Evolutionary conservation across 176 grass and related monocot species (phyloP), one percentile per base, ranked within the genome.

Genomic region (Phoenix roebelenii): DNA sequence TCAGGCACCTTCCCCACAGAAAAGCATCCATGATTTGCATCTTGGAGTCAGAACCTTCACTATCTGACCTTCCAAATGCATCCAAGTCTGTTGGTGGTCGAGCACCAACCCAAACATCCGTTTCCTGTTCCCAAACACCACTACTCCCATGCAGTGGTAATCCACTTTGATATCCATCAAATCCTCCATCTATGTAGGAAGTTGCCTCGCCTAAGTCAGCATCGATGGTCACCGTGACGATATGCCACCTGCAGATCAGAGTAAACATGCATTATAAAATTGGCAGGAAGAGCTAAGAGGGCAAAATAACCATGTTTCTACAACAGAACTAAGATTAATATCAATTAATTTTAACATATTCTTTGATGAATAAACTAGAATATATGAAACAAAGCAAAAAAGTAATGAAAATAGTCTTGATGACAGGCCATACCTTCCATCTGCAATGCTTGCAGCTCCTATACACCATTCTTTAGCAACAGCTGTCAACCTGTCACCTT

Each of bases 1-100:
- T 92, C 60, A 98, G 70, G 61, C 84, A 92, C 68, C 84, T 84
- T 68, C 84, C 93, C 93, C 93, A 98, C 60, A 98, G 54, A 71
- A 88, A 89, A 72, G 87, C 93, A 85, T 98, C 93, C 93, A 98
- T 92, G 62, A 98, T 78, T 63, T 92, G 84, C 93, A 98, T 98
- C 75, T 98, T 98, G 69, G 80, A 92, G 63, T 88, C 87, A 58
- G 76, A 75, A 78, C 78, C 84, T 85, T 98, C 93, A 17, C 87
- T 92, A 22, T 98, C 93, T 53, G 93, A 98, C 66, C 93, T 81
- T 68, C 93, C 93, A 85, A 98, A 98, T 62, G 93, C 93, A 80
- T 98, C 93, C 25, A 98, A 82, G 69, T 98, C 93, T 60, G 76
- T 83, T 23, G 87, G 93, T 78, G 93, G 87, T 39, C 87, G 67